Base-by-base conservation (phyloP, 495 filamentous ascomycete genomes). In the Wilcoxina mikolae region DNA sequence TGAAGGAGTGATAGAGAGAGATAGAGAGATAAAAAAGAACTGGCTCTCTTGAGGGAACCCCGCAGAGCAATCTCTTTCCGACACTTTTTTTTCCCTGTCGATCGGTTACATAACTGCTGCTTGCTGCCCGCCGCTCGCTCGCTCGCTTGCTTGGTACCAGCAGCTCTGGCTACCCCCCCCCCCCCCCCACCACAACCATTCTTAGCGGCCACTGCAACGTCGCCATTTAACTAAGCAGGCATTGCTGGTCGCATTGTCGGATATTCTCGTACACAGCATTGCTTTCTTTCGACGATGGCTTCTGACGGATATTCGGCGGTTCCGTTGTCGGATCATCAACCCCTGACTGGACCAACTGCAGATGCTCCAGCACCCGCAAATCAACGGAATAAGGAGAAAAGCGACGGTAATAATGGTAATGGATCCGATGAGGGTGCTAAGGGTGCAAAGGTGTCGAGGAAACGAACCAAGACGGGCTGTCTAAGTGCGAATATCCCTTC, bases 401-500 rank as follows among this genome's bases (percentile, higher is more conserved):
- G 23, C 24, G 23, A 49, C 25, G 25, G 43, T 24, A 46, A 24
- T 24, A 20, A 25, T 15, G 27, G 23, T 25, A 23, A 23, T 25
- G 46, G 46, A 10, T 43, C 39, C 46, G 25, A 25, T 11, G 24
- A 27, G 22, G 46, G 24, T 12, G 46, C 35, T 39, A 53, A 42
- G n/a, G 29, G 11, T 7, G 7, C 35, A 20, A 53, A 42, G 46
- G 56, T 54, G 22, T 68, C 71, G 39, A 74, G 83, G 60, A 95
- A 87, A 67, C 77, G 91, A 61, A 95, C 91, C 35, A 98, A 98
- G 70, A 95, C 91, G 1, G 91, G 91, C 23, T 98, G 91, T 68
- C 73, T 98, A 56, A 98, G 85, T 91, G 77, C 65, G 85, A 25
- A 31, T 25, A 35, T 12, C 27, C 22, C 42, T 57, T 39, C 20